Conservation (phyloP, 1,284 basidiomycete species). For the Leccinum laetum region DNA sequence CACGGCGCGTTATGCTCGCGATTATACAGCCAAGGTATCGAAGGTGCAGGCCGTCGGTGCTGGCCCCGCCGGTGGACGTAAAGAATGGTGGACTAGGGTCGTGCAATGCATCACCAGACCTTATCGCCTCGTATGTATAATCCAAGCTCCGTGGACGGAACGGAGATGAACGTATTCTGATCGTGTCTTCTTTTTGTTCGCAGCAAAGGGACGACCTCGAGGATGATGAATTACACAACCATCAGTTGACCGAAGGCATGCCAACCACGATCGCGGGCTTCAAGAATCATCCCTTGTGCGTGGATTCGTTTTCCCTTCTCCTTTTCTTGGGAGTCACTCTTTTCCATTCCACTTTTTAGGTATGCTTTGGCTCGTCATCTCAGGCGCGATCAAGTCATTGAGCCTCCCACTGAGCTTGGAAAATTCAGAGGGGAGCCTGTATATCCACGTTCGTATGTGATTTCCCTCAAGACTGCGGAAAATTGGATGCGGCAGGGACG, state of each 20-base stretch:
- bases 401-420: slow-evolving; percentile 85
- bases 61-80: slow-evolving; percentile 50
- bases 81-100: slow-evolving; percentile 87
- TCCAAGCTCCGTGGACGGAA: slow-evolving; percentile 13
- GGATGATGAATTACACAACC: slow-evolving; percentile 86
- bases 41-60: slow-evolving; percentile 73
- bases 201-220: slow-evolving; percentile 93
- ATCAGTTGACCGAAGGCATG: slow-evolving; percentile 91
- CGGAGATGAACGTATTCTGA: slow-evolving; percentile 29
- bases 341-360: slow-evolving; percentile 38
- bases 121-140: slow-evolving; percentile 70
- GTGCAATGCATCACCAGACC: slow-evolving; percentile 66
- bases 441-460: slow-evolving; percentile 84
- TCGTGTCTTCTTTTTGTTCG: slow-evolving; percentile 14
- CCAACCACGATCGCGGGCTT: slow-evolving; percentile 89
- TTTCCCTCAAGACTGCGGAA: slow-evolving; percentile 86
- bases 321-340: slow-evolving; percentile 7
- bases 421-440: slow-evolving; percentile 94
- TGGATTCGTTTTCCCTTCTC: slow-evolving; percentile 15
- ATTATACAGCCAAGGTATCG: slow-evolving; percentile 81
- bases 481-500: slow-evolving; percentile 95
- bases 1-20: slow-evolving; percentile 77
- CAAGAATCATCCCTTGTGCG: slow-evolving; percentile 93
- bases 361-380: slow-evolving; percentile 91
- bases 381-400: slow-evolving; percentile 85